Evolutionary conservation across 1,284 basidiomycete genomes (phyloP).

Genomic region (Coriolopsis trogii): DNA sequence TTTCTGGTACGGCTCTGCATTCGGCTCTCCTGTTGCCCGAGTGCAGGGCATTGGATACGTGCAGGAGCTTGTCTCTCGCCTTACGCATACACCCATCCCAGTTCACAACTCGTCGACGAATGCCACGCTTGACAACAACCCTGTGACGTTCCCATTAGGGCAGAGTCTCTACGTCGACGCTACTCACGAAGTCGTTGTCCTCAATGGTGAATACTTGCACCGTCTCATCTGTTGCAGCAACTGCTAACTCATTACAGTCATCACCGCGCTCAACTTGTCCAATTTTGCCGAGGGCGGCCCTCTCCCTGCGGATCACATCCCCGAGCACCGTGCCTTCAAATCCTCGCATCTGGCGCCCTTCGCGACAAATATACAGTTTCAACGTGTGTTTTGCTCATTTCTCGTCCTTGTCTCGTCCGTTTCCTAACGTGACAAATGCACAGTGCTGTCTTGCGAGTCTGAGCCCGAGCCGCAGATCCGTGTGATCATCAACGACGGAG

Average conservation of each 20-base stretch:
- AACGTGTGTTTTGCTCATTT: slow-evolving; percentile 48
- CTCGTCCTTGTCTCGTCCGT: slow-evolving; percentile 5
- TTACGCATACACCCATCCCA: slow-evolving; percentile 74
- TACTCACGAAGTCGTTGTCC: slow-evolving; percentile 83
- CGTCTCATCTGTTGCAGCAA: background rate
- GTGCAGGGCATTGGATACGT: slow-evolving; percentile 87
- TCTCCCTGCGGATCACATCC: slow-evolving; percentile 75
- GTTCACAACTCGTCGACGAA: slow-evolving; percentile 80
- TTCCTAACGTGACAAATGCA: too few species aligned
- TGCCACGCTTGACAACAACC: slow-evolving; percentile 71
- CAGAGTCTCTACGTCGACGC: slow-evolving; percentile 86
- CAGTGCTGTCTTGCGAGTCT: slow-evolving; percentile 62
- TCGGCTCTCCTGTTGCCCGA: slow-evolving; percentile 77
- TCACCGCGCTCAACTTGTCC: slow-evolving; percentile 77
- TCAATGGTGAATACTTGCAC: slow-evolving; percentile 58
- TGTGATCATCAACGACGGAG: slow-evolving; percentile 86
- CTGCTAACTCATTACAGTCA: slow-evolving; percentile 41
- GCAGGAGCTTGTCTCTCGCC: slow-evolving; percentile 79
- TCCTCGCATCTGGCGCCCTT: slow-evolving; percentile 76
- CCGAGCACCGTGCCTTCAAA: slow-evolving; percentile 59
- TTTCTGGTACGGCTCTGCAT: slow-evolving; percentile 69
- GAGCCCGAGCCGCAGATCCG: slow-evolving; percentile 66
- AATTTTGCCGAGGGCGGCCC: slow-evolving; percentile 69
- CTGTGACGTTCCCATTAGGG: slow-evolving; percentile 78
- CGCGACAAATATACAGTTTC: slow-evolving; percentile 77